Percentiles rank a stretch among this genome's conserved stretches.
Evolutionary conservation across 306 rosid species (phyloP).

Genomic region (Prunus salicina): DNA sequence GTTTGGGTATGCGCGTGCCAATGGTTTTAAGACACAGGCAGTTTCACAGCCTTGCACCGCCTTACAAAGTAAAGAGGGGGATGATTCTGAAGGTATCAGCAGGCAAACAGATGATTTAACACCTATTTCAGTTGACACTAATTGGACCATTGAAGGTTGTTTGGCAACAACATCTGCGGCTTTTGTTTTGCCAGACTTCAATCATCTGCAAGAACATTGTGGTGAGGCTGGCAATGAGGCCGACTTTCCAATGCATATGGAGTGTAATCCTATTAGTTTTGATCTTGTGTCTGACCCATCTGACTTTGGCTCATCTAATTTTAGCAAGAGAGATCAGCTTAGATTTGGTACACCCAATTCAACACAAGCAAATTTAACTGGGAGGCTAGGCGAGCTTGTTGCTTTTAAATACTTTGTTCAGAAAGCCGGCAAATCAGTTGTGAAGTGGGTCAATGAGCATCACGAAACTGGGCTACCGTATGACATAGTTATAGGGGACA

Average conservation of each 20-base stretch:
- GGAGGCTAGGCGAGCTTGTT: conserved; percentile 70
- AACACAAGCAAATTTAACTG: conserved; percentile 50
- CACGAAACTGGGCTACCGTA: conserved; percentile 75
- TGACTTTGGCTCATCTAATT: conserved; percentile 22
- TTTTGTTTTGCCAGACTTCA: conserved; percentile 32
- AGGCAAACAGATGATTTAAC: conserved; percentile 29
- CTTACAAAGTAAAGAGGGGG: conserved; percentile 30
- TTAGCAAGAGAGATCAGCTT: conserved; percentile 48
- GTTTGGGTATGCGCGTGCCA: conserved; percentile 58
- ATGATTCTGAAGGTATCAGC: conserved; percentile 27
- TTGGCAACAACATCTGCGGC: conserved; percentile 33
- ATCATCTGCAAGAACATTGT: conserved; percentile 33
- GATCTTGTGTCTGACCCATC: conserved; percentile 24
- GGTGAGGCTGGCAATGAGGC: conserved; percentile 24
- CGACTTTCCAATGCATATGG: conserved; percentile 21
- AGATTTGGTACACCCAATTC: conserved; percentile 55
- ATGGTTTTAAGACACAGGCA: conserved; percentile 54
- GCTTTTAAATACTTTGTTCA: conserved; percentile 60
- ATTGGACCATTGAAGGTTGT: conserved; percentile 44
- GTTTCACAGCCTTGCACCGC: conserved; percentile 23
- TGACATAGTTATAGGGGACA: conserved; percentile 55
- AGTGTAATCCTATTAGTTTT: conserved; percentile 25
- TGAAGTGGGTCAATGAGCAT: conserved; percentile 75
- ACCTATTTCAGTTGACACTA: conserved; percentile 38
- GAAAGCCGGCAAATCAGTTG: conserved; percentile 41